Evolutionary conservation across 139 green algal species (phyloP), one percentile per base, ranked within the genome.

Genomic region (Astrephomene gubernaculifera): DNA sequence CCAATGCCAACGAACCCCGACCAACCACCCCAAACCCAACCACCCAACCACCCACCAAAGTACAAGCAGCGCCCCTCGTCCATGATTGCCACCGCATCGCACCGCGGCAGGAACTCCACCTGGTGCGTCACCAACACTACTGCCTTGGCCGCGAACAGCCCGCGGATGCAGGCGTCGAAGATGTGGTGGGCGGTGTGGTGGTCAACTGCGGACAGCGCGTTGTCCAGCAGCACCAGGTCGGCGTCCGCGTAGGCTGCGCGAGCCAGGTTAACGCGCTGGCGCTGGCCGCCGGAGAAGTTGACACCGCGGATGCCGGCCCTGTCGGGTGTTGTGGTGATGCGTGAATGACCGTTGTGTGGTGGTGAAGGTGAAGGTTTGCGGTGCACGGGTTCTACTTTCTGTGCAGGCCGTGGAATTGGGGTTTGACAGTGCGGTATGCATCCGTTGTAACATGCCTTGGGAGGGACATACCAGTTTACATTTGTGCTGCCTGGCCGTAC

Each of bases 31-130:
- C 49, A 12, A 57, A 57, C 49, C 12, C 49, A 57, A 25, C 49
- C 49, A 12, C 14, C 49, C 57, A 10, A 10, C n/a, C 57, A 65
- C 71, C 65, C 45, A 64, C 71, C 91, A 54, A 91, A 94, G 87
- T 94, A 94, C 39, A 90, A 79, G 81, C 86, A 85, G 60, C 87
- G 85, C 63, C 90, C 88, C 24, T 87, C 74, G 60, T 94, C 89
- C 88, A 94, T 92, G 85, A 94, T 91, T 57, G 83, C 81, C 1
- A 94, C 89, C 60, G 89, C 90, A 82, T 94, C 85, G 45, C 90
- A 93, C 52, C 82, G 75, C 27, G 86, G 86, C 82, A 93, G 81
- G 81, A 93, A 91, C 76, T 92, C 84, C 3, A 93, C 75, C 75
- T 95, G 92, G 71, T 93, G 89, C 14, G 89, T 93, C 65, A 93